Evolutionary conservation across 805 yeast species (phyloP).

Genomic region (Clavispora asparagi): DNA sequence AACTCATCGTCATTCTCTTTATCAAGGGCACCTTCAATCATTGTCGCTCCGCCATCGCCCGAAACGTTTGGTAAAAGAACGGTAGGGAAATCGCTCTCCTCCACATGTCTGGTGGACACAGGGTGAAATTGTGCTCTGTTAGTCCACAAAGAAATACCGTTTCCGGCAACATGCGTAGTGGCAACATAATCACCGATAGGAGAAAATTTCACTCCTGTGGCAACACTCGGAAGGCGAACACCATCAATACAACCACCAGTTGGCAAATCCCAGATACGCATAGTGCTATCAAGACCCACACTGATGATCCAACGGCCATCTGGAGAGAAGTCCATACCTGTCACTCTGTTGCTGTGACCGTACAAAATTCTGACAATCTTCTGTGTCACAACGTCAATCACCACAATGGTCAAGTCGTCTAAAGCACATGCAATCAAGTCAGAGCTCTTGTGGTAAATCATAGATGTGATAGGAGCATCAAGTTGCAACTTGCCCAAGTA

Average conservation of each 20-base stretch:
- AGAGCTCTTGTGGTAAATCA: slow-evolving; percentile 76
- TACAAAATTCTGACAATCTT: slow-evolving; percentile 78
- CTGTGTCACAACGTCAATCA: slow-evolving; percentile 77
- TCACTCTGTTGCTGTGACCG: slow-evolving; percentile 88
- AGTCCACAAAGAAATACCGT: slow-evolving; percentile 91
- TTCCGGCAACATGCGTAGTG: slow-evolving; percentile 84
- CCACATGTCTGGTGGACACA: slow-evolving; percentile 68
- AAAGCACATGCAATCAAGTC: slow-evolving; percentile 81
- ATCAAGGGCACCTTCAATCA: slow-evolving; percentile 76
- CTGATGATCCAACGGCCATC: slow-evolving; percentile 94
- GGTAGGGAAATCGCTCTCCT: slow-evolving; percentile 65
- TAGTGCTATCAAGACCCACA: slow-evolving; percentile 75
- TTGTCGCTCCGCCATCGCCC: slow-evolving; percentile 68
- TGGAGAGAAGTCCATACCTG: slow-evolving; percentile 84
- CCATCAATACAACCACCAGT: slow-evolving; percentile 97
- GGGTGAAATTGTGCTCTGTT: slow-evolving; percentile 80
- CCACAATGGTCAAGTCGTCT: slow-evolving; percentile 80
- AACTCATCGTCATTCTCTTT: slow-evolving; percentile 26
- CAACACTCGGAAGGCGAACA: slow-evolving; percentile 69
- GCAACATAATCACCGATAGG: slow-evolving; percentile 89
- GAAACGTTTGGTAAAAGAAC: slow-evolving; percentile 69
- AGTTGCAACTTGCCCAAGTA: slow-evolving; percentile 62
- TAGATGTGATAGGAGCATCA: slow-evolving; percentile 69
- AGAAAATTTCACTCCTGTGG: slow-evolving; percentile 73
- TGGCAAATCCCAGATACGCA: slow-evolving; percentile 96